Conservation (phyloP, 306 rosid genomes). For the Hippophae rhamnoides region DNA sequence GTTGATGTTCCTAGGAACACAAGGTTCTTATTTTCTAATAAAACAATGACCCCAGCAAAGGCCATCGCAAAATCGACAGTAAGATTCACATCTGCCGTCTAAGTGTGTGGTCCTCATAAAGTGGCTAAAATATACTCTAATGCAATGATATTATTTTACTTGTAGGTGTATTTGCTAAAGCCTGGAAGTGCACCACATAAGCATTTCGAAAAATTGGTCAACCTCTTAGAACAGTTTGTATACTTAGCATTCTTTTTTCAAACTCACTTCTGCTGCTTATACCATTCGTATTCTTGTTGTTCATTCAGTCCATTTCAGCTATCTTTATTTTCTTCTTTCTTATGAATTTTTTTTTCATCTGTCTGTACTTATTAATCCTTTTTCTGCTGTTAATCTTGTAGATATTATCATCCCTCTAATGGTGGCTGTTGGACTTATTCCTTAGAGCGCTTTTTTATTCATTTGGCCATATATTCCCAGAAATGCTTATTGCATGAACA, state of each 20-base stretch:
- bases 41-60: slow-evolving; percentile 75
- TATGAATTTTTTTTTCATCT: slow-evolving; percentile 8
- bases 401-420: slow-evolving; percentile 97
- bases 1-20: slow-evolving; percentile 92
- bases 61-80: slow-evolving; percentile 88
- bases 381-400: slow-evolving; percentile 23
- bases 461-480: slow-evolving; percentile 78
- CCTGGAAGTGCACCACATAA: slow-evolving; percentile 62
- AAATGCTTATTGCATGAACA: slow-evolving; percentile 81
- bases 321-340: slow-evolving; percentile 14
- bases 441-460: slow-evolving; percentile 67
- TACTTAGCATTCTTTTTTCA: slow-evolving; percentile 18
- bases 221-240: slow-evolving; percentile 98
- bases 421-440: slow-evolving; percentile 99
- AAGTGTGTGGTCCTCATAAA: slow-evolving; percentile 13
- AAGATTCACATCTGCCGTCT: slow-evolving; percentile 32
- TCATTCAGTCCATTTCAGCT: too few relatives aligned
- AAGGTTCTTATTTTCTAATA: slow-evolving; percentile 89
- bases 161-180: slow-evolving; percentile 79
- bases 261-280: too few relatives aligned
- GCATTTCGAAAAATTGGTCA: slow-evolving; percentile 87
- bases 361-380: slow-evolving; percentile 12
- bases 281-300: too few relatives aligned
- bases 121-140: slow-evolving; percentile 10
- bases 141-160: slow-evolving; percentile 23